These are phyloP conservation scores for Anacardium occidentale DNA, from an alignment of 345 rosid genomes.

Conservation along the genomic window DNA sequence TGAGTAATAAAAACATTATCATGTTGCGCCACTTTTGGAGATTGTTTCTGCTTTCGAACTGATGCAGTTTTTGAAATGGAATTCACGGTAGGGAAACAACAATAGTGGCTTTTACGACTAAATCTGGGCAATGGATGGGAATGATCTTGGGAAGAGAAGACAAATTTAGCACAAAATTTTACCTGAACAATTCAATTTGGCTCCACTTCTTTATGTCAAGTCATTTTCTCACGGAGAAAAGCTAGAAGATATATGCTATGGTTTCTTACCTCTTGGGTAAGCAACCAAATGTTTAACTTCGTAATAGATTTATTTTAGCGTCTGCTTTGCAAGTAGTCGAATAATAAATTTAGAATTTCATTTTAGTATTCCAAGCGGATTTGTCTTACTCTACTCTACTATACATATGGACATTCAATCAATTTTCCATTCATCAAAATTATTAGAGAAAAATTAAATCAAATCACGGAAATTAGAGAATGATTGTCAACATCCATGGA, in stretches of 20 bases:
- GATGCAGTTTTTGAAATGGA: conserved; percentile 5
- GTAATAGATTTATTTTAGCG: not conserved
- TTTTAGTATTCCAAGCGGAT: too few relatives aligned
- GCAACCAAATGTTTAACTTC: not conserved
- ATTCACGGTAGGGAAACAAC: conserved; percentile 3
- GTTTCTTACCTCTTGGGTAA: not conserved
- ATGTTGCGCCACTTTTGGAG: conserved; percentile 11
- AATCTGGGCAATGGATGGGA: not conserved
- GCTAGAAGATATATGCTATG: not conserved
- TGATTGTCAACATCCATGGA: conserved; percentile 16
- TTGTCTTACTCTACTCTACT: too few relatives aligned
- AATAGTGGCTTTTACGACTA: not conserved
- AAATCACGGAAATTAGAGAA: conserved; percentile 10
- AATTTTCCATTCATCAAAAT: too few relatives aligned
- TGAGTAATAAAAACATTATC: not conserved
- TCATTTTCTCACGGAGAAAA: not conserved
- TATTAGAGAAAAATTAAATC: not conserved
- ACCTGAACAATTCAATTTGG: not conserved
- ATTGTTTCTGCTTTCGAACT: conserved; percentile 5
- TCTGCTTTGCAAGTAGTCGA: too few relatives aligned
- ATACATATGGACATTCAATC: too few relatives aligned
- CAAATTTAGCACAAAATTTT: conserved; percentile 7
- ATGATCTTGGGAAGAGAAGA: not conserved
- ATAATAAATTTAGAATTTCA: too few relatives aligned
- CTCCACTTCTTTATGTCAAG: conserved; percentile 1